These are phyloP conservation scores for Setomelanomma holmii DNA, from an alignment of 2,329 filamentous ascomycete species.

Conservation along the genomic window DNA sequence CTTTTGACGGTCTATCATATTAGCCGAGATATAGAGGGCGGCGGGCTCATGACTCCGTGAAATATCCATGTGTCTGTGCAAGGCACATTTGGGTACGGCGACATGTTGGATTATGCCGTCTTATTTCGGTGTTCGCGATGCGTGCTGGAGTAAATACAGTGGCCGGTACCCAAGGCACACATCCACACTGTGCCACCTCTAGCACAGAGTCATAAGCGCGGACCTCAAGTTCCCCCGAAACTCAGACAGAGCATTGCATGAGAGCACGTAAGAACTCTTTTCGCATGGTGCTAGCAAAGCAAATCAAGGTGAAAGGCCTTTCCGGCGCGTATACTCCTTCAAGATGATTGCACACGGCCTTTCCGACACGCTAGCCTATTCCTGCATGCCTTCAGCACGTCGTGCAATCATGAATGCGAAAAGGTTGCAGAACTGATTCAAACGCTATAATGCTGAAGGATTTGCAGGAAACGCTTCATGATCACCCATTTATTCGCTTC, in stretches of 20 bases:
- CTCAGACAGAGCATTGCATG: background rate
- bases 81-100: no score
- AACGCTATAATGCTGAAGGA: background rate
- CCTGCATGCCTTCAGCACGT: background rate
- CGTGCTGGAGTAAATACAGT: background rate
- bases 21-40: no score
- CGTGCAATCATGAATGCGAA: no score
- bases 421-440: no score
- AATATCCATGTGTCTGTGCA: no score
- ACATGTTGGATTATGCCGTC: background rate
- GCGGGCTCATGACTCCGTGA: no score
- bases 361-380: no score
- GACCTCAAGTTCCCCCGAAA: background rate
- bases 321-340: background rate
- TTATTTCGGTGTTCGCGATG: background rate
- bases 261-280: background rate
- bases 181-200: background rate
- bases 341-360: no score
- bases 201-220: background rate
- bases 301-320: background rate
- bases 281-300: background rate
- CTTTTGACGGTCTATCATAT: no score
- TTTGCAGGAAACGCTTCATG: background rate
- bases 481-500: background rate
- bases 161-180: background rate